Conservation (phyloP, 2,329 filamentous ascomycete species). For the Aspergillus fischeri region DNA sequence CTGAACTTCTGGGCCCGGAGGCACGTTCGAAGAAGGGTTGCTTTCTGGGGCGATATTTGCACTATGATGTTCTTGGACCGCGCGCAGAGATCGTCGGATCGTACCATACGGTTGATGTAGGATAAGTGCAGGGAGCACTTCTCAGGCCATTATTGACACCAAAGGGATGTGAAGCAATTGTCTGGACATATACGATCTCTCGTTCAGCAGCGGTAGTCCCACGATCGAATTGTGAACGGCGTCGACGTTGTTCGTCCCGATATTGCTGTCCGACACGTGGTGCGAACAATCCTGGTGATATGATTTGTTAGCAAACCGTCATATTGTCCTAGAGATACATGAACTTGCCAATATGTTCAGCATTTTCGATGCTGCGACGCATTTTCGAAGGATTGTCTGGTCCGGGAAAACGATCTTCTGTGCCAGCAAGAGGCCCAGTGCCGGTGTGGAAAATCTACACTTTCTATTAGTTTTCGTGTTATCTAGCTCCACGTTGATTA, state of each 20-base stretch:
- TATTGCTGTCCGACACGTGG: constrained; percentile 71
- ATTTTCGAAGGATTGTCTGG: constrained; percentile 85
- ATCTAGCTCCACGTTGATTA: background rate
- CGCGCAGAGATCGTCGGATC: constrained; percentile 13
- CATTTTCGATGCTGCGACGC: constrained; percentile 81
- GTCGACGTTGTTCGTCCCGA: constrained; percentile 70
- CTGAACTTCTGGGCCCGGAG: background rate
- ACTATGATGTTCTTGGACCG: constrained; percentile 17
- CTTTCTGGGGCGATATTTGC: background rate
- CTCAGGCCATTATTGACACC: constrained; percentile 16
- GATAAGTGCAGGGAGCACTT: constrained; percentile 24
- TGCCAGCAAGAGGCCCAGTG: constrained; percentile 54
- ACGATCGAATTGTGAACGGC: constrained; percentile 74
- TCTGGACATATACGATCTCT: constrained; percentile 47
- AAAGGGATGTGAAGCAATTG: constrained; percentile 16
- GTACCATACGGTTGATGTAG: constrained; percentile 22
- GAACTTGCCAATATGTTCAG: constrained; percentile 67
- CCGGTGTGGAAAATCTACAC: constrained; percentile 52
- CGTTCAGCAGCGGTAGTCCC: constrained; percentile 69
- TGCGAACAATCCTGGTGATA: constrained; percentile 58
- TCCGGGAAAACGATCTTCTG: constrained; percentile 70
- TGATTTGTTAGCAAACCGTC: background rate
- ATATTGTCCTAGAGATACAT: constrained; percentile 31
- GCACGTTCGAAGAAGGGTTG: background rate
- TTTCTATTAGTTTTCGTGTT: constrained; percentile 19